Percentiles rank a stretch among this genome's conserved stretches.
These are phyloP conservation scores for Colletotrichum limetticola DNA, from an alignment of 2,329 filamentous ascomycete species.

Conservation along the genomic window DNA sequence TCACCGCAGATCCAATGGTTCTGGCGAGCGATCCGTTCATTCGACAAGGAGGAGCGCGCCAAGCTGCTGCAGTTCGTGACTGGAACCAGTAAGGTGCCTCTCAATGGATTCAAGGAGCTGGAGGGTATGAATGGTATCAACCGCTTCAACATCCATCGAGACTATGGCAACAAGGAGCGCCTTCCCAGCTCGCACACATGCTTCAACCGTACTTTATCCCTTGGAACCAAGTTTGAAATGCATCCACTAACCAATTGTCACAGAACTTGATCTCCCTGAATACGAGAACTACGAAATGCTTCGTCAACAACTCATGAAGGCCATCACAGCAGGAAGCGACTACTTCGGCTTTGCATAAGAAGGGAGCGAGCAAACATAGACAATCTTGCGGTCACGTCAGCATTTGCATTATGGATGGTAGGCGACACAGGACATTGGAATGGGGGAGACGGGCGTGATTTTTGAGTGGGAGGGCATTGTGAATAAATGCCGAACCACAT, in stretches of 20 bases:
- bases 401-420: conserved; percentile 32
- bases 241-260: conserved; percentile 9
- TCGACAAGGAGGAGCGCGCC: conserved; percentile 98
- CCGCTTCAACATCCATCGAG: conserved; percentile 98
- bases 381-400: conserved; percentile 19
- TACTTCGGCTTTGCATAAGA: conserved; percentile 94
- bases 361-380: conserved; percentile 31
- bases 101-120: conserved; percentile 98
- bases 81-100: conserved; percentile 95
- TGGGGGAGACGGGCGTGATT: conserved; percentile 20
- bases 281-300: conserved; percentile 96
- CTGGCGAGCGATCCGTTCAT: conserved; percentile 96
- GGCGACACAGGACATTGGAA: conserved; percentile 26
- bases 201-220: conserved; percentile 88
- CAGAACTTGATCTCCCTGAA: conserved; percentile 97
- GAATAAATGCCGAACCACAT: conserved; percentile 5
- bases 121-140: conserved; percentile 99
- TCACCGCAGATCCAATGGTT: conserved; percentile 99
- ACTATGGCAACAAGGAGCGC: conserved; percentile 96
- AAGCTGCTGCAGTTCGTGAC: conserved; percentile 98
- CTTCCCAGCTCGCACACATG: conserved; percentile 97
- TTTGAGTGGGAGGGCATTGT: conserved; percentile 18
- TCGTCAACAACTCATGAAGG: conserved; percentile 88
- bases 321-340: conserved; percentile 97
- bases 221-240: neutral